A percentile compares a stretch with the other conserved stretches of the same genome.
phyloP scores from a whole-genome alignment of 331 rosid species.

The Ulmus americana region DNA sequence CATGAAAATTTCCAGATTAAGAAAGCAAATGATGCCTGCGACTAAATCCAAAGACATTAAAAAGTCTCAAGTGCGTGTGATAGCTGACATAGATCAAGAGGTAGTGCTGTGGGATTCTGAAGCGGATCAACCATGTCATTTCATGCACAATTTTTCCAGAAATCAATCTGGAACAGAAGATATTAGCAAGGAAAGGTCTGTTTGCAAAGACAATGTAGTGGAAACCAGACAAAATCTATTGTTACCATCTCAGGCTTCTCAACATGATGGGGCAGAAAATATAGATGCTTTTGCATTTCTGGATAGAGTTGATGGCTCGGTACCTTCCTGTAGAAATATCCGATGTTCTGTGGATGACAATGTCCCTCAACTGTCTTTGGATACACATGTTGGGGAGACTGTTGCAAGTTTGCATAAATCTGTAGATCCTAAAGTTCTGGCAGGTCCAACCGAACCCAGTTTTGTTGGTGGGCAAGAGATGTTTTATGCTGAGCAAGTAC shows the following conservation, averaged over 20 bases:
- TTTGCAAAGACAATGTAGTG: slow-evolving; percentile 16
- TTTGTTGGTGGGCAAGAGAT: slow-evolving; percentile 28
- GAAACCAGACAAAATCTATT: slow-evolving; percentile 22
- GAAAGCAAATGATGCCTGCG: slow-evolving; percentile 12
- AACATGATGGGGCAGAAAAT: slow-evolving; percentile 15
- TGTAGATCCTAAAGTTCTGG: slow-evolving; percentile 23
- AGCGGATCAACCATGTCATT: slow-evolving; percentile 24
- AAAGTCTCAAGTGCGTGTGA: slow-evolving; percentile 23
- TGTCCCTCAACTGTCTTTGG: slow-evolving; percentile 20
- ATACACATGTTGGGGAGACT: slow-evolving; percentile 20
- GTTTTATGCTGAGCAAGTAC: slow-evolving; percentile 32
- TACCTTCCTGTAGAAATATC: slow-evolving; percentile 17
- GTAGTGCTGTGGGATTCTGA: slow-evolving; percentile 22
- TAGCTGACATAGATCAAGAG: slow-evolving; percentile 23
- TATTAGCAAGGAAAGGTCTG: slow-evolving; percentile 20
- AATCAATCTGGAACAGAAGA: slow-evolving; percentile 30
- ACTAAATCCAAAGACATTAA: slow-evolving; percentile 22
- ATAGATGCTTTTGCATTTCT: slow-evolving; percentile 23
- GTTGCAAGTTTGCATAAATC: slow-evolving; percentile 22
- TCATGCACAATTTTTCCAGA: slow-evolving; percentile 25
- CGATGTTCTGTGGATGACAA: slow-evolving; percentile 20
- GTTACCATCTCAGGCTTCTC: slow-evolving; percentile 8
- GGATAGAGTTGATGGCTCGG: slow-evolving; percentile 20
- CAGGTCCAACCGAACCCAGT: slow-evolving; percentile 22
- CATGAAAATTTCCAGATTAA: slow-evolving; percentile 23